A percentile compares a stretch with the other conserved stretches of the same genome.
These are phyloP conservation scores for Acacia crassicarpa DNA, from an alignment of 306 rosid genomes.

Conservation along the genomic window DNA sequence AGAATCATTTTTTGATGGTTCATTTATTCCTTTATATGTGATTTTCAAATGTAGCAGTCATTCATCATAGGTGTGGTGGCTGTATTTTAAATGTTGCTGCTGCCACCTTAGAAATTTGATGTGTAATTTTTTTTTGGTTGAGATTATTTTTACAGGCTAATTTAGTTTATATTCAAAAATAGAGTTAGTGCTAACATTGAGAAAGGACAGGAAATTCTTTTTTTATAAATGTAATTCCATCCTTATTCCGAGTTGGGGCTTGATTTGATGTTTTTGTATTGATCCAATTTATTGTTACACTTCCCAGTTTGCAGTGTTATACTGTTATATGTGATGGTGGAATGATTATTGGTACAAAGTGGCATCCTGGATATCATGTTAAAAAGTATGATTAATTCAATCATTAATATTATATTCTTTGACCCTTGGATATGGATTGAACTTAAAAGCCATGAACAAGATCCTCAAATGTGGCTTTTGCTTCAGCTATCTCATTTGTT, in stretches of 20 bases:
- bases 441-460: too few species aligned
- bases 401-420: too few species aligned
- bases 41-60: constrained; percentile 62
- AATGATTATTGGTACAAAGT: neutral
- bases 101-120: constrained; percentile 71
- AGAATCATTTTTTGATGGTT: constrained; percentile 62
- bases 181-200: constrained; percentile 53
- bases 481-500: too few species aligned
- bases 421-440: too few species aligned
- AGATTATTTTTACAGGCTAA: constrained; percentile 63
- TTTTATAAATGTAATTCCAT: constrained; percentile 38
- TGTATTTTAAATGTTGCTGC: constrained; percentile 77
- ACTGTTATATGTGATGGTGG: neutral
- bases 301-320: neutral
- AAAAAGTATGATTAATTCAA: too few species aligned
- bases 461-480: too few species aligned
- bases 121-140: constrained; percentile 59
- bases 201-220: constrained; percentile 46
- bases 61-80: constrained; percentile 76
- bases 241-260: constrained; percentile 15
- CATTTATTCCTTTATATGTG: constrained; percentile 42
- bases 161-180: constrained; percentile 51
- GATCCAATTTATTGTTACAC: neutral
- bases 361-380: neutral
- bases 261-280: neutral